Conservation (phyloP, 495 filamentous ascomycete species). For the Elaphomyces granulatus region DNA sequence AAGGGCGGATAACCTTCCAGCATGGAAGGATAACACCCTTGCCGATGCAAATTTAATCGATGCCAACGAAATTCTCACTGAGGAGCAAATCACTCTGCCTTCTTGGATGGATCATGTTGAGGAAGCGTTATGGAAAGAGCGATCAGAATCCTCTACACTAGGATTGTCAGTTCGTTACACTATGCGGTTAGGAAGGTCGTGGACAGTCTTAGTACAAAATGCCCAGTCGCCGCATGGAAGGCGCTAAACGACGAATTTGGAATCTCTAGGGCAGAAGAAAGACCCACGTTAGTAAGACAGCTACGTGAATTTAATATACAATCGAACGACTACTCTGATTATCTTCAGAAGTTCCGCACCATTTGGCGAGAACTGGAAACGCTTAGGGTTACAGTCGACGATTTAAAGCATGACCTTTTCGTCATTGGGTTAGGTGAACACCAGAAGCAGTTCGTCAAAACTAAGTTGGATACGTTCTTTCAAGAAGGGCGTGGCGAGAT, state of each 20-base stretch:
- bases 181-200: not conserved
- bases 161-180: not conserved
- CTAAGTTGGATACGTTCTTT: not conserved
- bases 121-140: too few species aligned
- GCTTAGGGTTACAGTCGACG: not conserved
- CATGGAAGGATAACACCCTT: too few species aligned
- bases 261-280: not conserved
- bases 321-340: not conserved
- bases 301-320: not conserved
- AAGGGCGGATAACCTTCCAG: too few species aligned
- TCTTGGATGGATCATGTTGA: too few species aligned
- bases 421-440: not conserved
- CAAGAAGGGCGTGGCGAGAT: not conserved
- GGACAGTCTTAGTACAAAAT: not conserved
- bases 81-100: not conserved
- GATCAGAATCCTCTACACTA: not conserved
- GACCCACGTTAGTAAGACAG: not conserved
- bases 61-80: not conserved
- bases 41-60: too few species aligned
- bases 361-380: not conserved
- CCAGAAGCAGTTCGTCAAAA: not conserved
- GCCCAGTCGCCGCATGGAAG: not conserved
- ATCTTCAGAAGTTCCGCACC: not conserved
- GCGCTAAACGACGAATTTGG: not conserved
- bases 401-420: not conserved